Conservation (phyloP, 148 eudicot species). For the Persicaria maculosa region DNA sequence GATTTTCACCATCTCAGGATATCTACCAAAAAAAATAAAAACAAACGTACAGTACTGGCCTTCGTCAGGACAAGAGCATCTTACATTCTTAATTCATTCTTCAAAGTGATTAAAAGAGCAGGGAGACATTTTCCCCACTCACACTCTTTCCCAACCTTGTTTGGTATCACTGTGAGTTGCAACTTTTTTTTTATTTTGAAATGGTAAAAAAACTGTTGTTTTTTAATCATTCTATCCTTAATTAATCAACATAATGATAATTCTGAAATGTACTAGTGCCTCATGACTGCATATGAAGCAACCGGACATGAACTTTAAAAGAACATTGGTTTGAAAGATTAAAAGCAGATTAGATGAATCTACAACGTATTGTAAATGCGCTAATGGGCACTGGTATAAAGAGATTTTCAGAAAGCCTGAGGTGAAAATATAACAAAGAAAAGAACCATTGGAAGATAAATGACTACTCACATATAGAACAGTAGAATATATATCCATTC, state of each 20-base stretch:
- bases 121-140: no score
- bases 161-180: background rate
- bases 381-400: background rate
- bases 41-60: background rate
- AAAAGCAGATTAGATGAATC: background rate
- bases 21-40: background rate
- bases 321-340: background rate
- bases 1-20: background rate
- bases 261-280: background rate
- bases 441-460: background rate
- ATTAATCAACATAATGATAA: background rate
- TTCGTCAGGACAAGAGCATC: background rate
- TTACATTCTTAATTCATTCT: background rate
- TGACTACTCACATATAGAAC: conserved; percentile 75
- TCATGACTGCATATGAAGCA: background rate
- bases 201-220: background rate
- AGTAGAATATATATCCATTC: conserved; percentile 94
- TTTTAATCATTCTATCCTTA: background rate
- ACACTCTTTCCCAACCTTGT: background rate
- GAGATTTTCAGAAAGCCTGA: background rate
- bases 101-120: background rate
- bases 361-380: background rate
- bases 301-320: background rate
- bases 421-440: background rate
- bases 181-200: background rate